Evolutionary conservation across 768 basidiomycete genomes (phyloP), one percentile per base, ranked within the genome.

Genomic region (Bullera alba): DNA sequence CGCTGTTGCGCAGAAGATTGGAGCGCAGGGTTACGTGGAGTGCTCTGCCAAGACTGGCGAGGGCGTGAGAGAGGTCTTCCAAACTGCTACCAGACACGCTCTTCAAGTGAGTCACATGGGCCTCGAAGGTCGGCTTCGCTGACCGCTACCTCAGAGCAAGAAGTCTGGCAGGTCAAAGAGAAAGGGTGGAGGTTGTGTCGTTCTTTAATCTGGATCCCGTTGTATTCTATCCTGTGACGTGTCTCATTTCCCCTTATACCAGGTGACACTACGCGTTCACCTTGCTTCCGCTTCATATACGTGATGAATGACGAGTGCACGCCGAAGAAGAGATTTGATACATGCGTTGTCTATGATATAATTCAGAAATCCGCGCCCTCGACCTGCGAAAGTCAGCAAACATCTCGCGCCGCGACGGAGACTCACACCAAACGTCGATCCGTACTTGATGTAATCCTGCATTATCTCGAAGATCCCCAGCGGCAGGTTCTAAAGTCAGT

Each of bases 61-160:
- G 75, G 92, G 93, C 61, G 93, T 99, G 42, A 84, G 87, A 56
- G 92, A 97, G 75, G 93, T 99, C 38, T 99, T 99, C 83, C 90
- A 97, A 76, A 87, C 86, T 61, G 95, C 95, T 46, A 96, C 93
- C 22, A 84, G 90, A 57, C 85, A 87, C 35, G 92, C 93, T 23
- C 81, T 97, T 43, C 46, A 55, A 56, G 67, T 67, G 53, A 53
- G 67, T 67, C 16, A 10, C 32, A n/a, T n/a, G n/a, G n/a, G n/a
- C n/a, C n/a, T n/a, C n/a, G n/a, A n/a, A n/a, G n/a, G n/a, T n/a
- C n/a, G n/a, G n/a, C n/a, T n/a, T n/a, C n/a, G n/a, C n/a, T n/a
- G n/a, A n/a, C n/a, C n/a, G n/a, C n/a, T n/a, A n/a, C n/a, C n/a
- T n/a, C 39, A 67, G 65, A 63, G 61, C 62, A 67, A 67, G 60